phyloP scores from a whole-genome alignment of 208 protist genomes.

The Trichomonas vaginalis region DNA sequence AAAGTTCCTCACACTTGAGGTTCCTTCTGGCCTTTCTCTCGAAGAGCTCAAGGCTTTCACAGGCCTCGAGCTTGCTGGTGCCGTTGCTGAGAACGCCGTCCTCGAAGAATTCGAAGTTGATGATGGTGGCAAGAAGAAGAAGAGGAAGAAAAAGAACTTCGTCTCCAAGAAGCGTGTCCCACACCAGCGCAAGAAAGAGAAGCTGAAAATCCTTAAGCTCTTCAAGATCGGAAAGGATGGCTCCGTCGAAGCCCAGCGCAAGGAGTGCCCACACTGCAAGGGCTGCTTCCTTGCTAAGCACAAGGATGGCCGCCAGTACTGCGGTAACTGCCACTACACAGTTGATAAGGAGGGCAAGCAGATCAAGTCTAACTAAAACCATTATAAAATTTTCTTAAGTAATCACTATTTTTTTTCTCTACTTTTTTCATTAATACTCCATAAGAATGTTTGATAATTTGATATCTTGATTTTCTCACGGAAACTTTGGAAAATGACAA shows the following conservation, averaged over 20 bases:
- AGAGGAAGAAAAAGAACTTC: constrained; percentile 98
- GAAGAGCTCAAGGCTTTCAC: constrained; percentile 71
- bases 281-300: constrained; percentile 96
- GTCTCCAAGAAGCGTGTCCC: constrained; percentile 93
- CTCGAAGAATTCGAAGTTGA: constrained; percentile 70
- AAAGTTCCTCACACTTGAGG: constrained; percentile 69
- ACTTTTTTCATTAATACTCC: too few species aligned
- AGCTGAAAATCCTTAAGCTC: constrained; percentile 94
- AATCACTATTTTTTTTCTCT: too few species aligned
- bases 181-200: constrained; percentile 93
- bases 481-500: too few species aligned
- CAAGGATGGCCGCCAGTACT: constrained; percentile 84
- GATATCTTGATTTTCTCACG: too few species aligned
- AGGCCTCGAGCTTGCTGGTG: constrained; percentile 69
- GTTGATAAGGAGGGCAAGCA: not conserved
- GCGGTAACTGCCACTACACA: constrained; percentile 94
- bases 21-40: constrained; percentile 69
- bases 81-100: constrained; percentile 70
- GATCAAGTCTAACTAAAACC: too few species aligned
- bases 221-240: constrained; percentile 90
- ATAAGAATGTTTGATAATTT: too few species aligned
- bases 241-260: constrained; percentile 75
- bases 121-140: constrained; percentile 79
- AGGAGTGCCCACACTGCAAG: constrained; percentile 88
- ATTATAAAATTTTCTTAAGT: too few species aligned